Base-by-base conservation (phyloP, 2,329 filamentous ascomycete genomes). In the Ophiobolus disseminans region DNA sequence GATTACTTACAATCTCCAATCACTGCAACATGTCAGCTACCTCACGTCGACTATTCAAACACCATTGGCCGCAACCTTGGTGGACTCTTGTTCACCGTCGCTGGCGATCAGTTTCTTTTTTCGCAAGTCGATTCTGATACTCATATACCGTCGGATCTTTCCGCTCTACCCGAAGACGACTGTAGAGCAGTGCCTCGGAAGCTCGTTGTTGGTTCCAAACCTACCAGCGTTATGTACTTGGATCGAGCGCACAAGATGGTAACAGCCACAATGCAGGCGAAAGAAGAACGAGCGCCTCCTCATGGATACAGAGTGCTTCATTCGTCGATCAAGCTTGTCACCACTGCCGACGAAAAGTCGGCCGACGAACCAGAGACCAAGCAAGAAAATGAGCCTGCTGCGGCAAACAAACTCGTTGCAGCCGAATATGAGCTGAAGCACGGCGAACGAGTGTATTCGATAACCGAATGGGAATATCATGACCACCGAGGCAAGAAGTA, bases 391-490 rank as follows among this genome's bases (percentile, higher is more conserved):
- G 40, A 30, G 9, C 40, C 47, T 3, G 41, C 45, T 14, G 28
- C 73, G 31, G 70, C 73, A 2, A 74, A 72, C 13, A 69, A 74
- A 3, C 64, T 72, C 0, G 68, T 77, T 0, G 72, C 79, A 1
- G 82, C 80, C 47, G 80, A 86, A 22, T 78, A 77, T 13, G 80
- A 81, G 3, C 74, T 91, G 13, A 78, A 82, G 35, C 55, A 71
- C 1, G 81, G 81, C 1, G 85, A 88, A 53, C 78, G 78, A 30
- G 81, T 91, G 1, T 77, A 83, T 34, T 78, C 82, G 1, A 68
- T 91, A 6, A 69, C 80, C 1, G 85, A 89, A 52, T 91, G 88
- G 88, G 68, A 77, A 4, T 84, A 82, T 53, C 72, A 76, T 23
- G 82, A 82, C 45, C 78, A 82, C 28, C 50, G 58, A 4, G 77